These are phyloP conservation scores for Solanum paucissectum DNA, from an alignment of 257 asterid genomes.

Conservation along the genomic window DNA sequence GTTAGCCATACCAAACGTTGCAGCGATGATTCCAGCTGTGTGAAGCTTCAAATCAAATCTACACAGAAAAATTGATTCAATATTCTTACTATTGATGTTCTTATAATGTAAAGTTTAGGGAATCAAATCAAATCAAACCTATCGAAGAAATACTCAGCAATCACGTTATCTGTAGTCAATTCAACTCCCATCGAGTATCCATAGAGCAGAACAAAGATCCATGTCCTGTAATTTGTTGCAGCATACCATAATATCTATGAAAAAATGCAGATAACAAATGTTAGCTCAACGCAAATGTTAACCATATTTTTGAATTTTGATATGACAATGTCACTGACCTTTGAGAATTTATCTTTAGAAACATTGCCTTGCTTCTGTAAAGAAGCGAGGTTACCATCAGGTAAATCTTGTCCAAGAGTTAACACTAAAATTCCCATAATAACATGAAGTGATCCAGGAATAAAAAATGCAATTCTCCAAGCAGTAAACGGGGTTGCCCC, in stretches of 20 bases:
- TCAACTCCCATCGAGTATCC: conserved; percentile 61
- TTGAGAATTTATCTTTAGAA: conserved; percentile 8
- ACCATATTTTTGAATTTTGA: neutral
- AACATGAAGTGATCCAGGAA: conserved; percentile 11
- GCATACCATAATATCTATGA: conserved; percentile 11
- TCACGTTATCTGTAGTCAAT: conserved; percentile 38
- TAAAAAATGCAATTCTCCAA: conserved; percentile 17
- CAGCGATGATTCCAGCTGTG: conserved; percentile 45
- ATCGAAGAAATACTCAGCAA: conserved; percentile 49
- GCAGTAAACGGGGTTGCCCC: conserved; percentile 15
- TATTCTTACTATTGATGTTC: neutral
- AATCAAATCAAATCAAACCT: conserved; percentile 13
- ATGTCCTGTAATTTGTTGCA: conserved; percentile 42
- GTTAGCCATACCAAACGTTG: conserved; percentile 54
- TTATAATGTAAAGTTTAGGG: accelerated
- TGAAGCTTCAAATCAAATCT: conserved; percentile 52
- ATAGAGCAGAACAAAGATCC: conserved; percentile 46
- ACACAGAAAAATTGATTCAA: neutral
- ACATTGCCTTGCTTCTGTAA: conserved; percentile 14
- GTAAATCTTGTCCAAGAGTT: conserved; percentile 14
- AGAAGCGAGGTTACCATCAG: conserved; percentile 19
- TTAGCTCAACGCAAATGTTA: neutral
- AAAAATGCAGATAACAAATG: neutral
- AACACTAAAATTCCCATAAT: conserved; percentile 17
- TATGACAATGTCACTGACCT: neutral